A percentile compares a stretch with the other conserved stretches of the same genome.
These are phyloP conservation scores for apple (Malus domestica) DNA, from an alignment of 306 rosid genomes.

Conservation along the genomic window DNA sequence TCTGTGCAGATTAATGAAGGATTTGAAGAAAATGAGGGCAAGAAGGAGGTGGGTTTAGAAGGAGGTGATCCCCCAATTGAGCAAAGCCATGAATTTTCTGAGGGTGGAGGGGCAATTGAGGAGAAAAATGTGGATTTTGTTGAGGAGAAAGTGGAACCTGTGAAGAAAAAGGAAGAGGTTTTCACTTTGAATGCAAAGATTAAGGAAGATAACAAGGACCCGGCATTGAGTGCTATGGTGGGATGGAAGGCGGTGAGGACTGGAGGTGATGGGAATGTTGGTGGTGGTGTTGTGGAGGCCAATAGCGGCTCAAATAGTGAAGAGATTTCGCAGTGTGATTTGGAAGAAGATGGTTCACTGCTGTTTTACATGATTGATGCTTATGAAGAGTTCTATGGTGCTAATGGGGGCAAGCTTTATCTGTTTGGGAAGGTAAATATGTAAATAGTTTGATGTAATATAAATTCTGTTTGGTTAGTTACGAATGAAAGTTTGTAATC, in stretches of 20 bases:
- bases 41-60: conserved; percentile 11
- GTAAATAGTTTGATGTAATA: not conserved
- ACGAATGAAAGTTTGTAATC: not conserved
- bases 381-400: conserved; percentile 74
- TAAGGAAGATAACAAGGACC: conserved; percentile 40
- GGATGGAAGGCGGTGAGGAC: conserved; percentile 67
- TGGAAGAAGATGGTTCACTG: conserved; percentile 58
- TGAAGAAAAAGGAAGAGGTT: conserved; percentile 33
- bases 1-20: conserved; percentile 18
- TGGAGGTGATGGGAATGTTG: conserved; percentile 26
- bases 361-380: conserved; percentile 81
- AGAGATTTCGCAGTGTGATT: conserved; percentile 35
- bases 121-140: conserved; percentile 27
- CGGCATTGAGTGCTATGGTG: conserved; percentile 53
- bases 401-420: conserved; percentile 68
- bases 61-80: conserved; percentile 4
- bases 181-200: conserved; percentile 74
- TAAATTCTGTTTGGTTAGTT: not conserved
- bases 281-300: conserved; percentile 19
- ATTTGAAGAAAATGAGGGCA: conserved; percentile 15
- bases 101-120: conserved; percentile 20
- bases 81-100: conserved; percentile 13
- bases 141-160: conserved; percentile 32
- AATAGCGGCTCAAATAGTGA: conserved; percentile 24
- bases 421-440: conserved; percentile 87